phyloP scores from a whole-genome alignment of 768 basidiomycete genomes.

The Galerina marginata region DNA sequence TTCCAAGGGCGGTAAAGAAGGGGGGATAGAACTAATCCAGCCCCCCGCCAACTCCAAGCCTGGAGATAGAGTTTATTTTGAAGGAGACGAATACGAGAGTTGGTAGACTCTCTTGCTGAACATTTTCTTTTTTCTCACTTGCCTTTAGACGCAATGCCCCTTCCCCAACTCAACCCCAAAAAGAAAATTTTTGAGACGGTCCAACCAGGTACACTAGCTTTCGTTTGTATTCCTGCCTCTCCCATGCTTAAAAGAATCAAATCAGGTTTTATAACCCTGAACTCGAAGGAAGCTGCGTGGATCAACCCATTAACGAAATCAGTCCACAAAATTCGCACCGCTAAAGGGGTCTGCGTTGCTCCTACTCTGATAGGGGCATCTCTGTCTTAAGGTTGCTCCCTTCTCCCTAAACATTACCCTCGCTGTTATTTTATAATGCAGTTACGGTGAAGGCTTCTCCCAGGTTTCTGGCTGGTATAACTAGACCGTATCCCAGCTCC shows the following conservation, averaged over 20 bases:
- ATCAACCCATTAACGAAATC: slow-evolving; percentile 80
- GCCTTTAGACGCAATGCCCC: slow-evolving; percentile 59
- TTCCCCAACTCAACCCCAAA: slow-evolving; percentile 93
- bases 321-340: slow-evolving; percentile 86
- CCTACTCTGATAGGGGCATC: slow-evolving; percentile 88
- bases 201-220: slow-evolving; percentile 71
- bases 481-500: no score
- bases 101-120: slow-evolving; percentile 23
- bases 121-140: not conserved
- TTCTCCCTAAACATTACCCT: no score
- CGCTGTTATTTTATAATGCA: no score
- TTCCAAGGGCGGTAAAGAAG: slow-evolving; percentile 88
- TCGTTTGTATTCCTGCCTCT: not conserved
- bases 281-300: slow-evolving; percentile 91
- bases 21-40: slow-evolving; percentile 88
- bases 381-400: slow-evolving; percentile 63
- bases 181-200: slow-evolving; percentile 99
- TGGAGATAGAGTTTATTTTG: slow-evolving; percentile 95
- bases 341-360: slow-evolving; percentile 80
- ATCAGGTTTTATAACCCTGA: slow-evolving; percentile 86
- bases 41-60: slow-evolving; percentile 87
- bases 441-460: no score
- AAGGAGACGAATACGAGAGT: slow-evolving; percentile 88
- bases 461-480: no score
- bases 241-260: slow-evolving; percentile 2